Percentiles rank a stretch among this genome's conserved stretches.
Conservation (phyloP, 441 rosid species). For the Mallotus repandus region DNA sequence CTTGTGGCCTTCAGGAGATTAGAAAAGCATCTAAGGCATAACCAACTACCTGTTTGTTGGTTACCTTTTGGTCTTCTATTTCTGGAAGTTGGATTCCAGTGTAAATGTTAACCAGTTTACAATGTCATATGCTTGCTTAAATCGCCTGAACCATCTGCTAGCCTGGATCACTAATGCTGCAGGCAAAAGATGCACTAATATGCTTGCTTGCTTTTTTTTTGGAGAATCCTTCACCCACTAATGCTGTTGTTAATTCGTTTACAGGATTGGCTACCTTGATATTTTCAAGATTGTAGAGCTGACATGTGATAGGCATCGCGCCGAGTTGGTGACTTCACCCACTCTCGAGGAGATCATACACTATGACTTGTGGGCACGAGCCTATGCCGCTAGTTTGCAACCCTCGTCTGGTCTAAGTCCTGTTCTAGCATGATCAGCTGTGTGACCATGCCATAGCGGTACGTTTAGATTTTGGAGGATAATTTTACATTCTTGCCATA, state of each 20-base stretch:
- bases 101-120: too few species aligned
- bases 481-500: neutral
- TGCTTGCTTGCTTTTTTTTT: neutral
- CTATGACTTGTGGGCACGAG: slow-evolving; percentile 90
- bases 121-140: too few species aligned
- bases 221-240: slow-evolving; percentile 14
- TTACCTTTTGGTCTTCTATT: too few species aligned
- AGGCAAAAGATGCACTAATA: neutral
- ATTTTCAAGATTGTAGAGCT: slow-evolving; percentile 89
- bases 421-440: slow-evolving; percentile 47
- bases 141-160: too few species aligned
- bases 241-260: slow-evolving; percentile 8
- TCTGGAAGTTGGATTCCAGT: too few species aligned
- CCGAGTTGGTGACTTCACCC: slow-evolving; percentile 62
- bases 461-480: neutral
- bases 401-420: slow-evolving; percentile 48
- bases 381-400: slow-evolving; percentile 54
- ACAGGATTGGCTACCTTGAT: slow-evolving; percentile 85
- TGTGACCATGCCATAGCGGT: neutral
- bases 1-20: neutral
- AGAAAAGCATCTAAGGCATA: neutral
- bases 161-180: too few species aligned
- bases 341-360: slow-evolving; percentile 86
- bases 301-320: slow-evolving; percentile 69
- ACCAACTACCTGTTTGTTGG: neutral